phyloP scores from a whole-genome alignment of 305 asterid genomes.

The Fraxinus paxiana region DNA sequence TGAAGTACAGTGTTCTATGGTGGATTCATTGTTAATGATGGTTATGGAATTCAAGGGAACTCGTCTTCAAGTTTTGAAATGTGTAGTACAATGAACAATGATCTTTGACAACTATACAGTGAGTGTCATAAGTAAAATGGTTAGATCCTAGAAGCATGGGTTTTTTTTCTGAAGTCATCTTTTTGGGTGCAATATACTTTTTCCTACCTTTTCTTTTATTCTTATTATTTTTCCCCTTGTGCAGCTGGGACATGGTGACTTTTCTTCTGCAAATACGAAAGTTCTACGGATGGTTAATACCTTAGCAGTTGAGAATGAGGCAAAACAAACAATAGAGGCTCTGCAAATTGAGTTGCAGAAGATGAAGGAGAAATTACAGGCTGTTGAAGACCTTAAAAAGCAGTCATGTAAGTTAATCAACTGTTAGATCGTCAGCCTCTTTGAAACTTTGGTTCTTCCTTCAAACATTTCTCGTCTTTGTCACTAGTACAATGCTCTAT shows the following conservation, averaged over 20 bases:
- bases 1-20: neutral
- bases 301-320: conserved; percentile 81
- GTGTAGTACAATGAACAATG: neutral
- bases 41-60: neutral
- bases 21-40: neutral
- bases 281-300: conserved; percentile 94
- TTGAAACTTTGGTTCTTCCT: conserved; percentile 19
- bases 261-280: conserved; percentile 85
- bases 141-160: neutral
- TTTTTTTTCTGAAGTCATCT: neutral
- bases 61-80: neutral
- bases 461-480: neutral
- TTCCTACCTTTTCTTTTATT: neutral
- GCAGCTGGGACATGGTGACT: conserved; percentile 96
- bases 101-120: neutral
- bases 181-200: neutral
- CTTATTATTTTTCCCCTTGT: conserved; percentile 22
- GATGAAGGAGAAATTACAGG: conserved; percentile 84
- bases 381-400: conserved; percentile 83
- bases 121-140: neutral
- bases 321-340: conserved; percentile 90
- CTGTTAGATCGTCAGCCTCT: conserved; percentile 6
- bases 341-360: conserved; percentile 87
- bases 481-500: neutral
- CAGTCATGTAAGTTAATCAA: conserved; percentile 62